Percentiles rank a stretch among this genome's conserved stretches.
phyloP scores from a whole-genome alignment of 2,329 filamentous ascomycete species.

The Beauveria bassiana region DNA sequence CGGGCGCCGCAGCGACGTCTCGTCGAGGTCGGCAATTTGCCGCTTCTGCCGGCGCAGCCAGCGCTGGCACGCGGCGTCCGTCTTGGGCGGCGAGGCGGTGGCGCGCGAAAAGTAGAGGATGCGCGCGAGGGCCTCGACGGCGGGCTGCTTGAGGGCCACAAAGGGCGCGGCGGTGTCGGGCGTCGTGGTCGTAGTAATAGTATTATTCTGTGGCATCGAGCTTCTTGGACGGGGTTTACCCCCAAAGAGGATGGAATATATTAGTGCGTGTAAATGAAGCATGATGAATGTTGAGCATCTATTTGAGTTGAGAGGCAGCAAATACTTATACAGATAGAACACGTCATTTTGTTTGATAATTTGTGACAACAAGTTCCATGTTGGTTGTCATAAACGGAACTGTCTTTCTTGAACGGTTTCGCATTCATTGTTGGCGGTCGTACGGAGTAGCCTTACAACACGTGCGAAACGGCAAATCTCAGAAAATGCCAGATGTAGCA shows the following conservation, averaged over 20 bases:
- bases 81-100: not conserved
- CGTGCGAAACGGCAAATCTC: too few species aligned
- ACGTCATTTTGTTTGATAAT: not conserved
- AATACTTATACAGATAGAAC: not conserved
- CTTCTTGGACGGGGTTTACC: not conserved
- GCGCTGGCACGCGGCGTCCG: not conserved
- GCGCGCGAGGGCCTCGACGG: slow-evolving; percentile 1
- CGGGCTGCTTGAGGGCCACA: not conserved
- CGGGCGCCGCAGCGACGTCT: not conserved
- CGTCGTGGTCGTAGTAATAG: not conserved
- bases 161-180: not conserved
- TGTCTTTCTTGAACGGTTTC: not conserved
- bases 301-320: not conserved
- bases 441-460: too few species aligned
- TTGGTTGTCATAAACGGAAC: not conserved
- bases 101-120: not conserved
- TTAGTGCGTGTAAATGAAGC: too few species aligned
- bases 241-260: too few species aligned
- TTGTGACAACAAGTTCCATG: too few species aligned
- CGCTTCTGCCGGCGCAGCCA: not conserved
- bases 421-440: not conserved
- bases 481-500: too few species aligned
- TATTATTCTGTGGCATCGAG: too few species aligned
- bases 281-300: not conserved
- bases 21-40: not conserved